These are phyloP conservation scores for Clonostachys chloroleuca DNA, from an alignment of 2,329 filamentous ascomycete species.

Conservation along the genomic window DNA sequence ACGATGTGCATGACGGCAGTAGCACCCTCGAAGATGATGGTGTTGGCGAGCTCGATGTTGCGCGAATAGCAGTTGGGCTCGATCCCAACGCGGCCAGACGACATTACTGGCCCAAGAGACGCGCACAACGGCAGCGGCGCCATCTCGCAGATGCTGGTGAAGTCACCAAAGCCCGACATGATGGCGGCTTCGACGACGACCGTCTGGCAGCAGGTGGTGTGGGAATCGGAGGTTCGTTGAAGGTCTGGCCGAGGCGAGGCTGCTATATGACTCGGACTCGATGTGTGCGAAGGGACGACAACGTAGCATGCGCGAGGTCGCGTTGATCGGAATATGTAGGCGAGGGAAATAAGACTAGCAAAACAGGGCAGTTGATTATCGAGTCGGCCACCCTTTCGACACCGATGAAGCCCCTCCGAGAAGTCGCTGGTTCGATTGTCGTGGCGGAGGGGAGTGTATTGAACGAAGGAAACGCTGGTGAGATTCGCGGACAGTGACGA, in stretches of 20 bases:
- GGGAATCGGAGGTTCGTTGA: neutral
- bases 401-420: too few relatives aligned
- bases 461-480: too few relatives aligned
- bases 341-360: too few relatives aligned
- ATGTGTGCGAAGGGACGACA: neutral
- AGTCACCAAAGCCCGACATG: conserved; percentile 88
- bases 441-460: too few relatives aligned
- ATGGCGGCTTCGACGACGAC: conserved; percentile 7
- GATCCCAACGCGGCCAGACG: conserved; percentile 69
- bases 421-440: too few relatives aligned
- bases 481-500: too few relatives aligned
- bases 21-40: conserved; percentile 94
- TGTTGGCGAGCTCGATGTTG: conserved; percentile 95
- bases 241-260: neutral
- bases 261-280: too few relatives aligned
- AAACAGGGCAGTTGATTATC: too few relatives aligned
- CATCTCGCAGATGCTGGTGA: conserved; percentile 79
- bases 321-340: too few relatives aligned
- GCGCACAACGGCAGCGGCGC: conserved; percentile 84
- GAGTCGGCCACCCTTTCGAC: too few relatives aligned
- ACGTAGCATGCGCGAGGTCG: too few relatives aligned
- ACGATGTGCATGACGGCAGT: conserved; percentile 89
- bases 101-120: conserved; percentile 71
- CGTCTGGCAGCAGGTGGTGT: neutral
- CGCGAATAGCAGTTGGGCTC: conserved; percentile 89